Percentiles rank a stretch among this genome's conserved stretches.
Evolutionary conservation across 768 basidiomycete genomes (phyloP).

Genomic region (Termitomyces sp.): DNA sequence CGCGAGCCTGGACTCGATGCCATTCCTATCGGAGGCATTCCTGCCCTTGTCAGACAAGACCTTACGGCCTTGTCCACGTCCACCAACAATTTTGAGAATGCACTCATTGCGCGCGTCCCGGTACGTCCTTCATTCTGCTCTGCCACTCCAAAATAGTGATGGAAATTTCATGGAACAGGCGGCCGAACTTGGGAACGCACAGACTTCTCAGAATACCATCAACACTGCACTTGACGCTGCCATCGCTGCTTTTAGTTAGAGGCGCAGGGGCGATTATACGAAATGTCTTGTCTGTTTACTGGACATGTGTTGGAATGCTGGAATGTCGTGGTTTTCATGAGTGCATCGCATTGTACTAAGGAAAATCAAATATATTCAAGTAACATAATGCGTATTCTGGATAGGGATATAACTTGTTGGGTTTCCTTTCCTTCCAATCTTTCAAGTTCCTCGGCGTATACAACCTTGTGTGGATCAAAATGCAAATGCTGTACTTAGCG

Average conservation of each 20-base stretch:
- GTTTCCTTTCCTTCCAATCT: too few species aligned
- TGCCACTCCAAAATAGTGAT: not conserved
- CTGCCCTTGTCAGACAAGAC: conserved; percentile 27
- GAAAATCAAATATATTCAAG: too few species aligned
- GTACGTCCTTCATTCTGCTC: conserved; percentile 11
- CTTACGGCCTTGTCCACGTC: conserved; percentile 19
- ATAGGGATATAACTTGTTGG: too few species aligned
- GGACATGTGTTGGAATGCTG: not conserved
- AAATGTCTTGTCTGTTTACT: not conserved
- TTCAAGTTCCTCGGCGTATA: too few species aligned
- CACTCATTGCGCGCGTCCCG: conserved; percentile 24
- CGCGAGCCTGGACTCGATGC: conserved; percentile 24
- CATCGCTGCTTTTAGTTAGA: conserved; percentile 12
- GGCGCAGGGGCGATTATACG: not conserved
- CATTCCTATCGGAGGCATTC: conserved; percentile 25
- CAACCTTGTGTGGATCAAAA: too few species aligned
- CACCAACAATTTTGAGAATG: conserved; percentile 19
- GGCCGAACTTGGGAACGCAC: conserved; percentile 13
- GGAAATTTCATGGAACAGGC: conserved; percentile 11
- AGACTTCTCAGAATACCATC: conserved; percentile 12
- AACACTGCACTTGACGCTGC: conserved; percentile 20
- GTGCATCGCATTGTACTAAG: too few species aligned
- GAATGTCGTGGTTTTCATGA: not conserved
- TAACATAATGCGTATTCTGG: too few species aligned
- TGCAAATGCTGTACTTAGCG: too few species aligned